Base-by-base conservation (phyloP, 2,329 filamentous ascomycete species). In the Fusarium sororula region DNA sequence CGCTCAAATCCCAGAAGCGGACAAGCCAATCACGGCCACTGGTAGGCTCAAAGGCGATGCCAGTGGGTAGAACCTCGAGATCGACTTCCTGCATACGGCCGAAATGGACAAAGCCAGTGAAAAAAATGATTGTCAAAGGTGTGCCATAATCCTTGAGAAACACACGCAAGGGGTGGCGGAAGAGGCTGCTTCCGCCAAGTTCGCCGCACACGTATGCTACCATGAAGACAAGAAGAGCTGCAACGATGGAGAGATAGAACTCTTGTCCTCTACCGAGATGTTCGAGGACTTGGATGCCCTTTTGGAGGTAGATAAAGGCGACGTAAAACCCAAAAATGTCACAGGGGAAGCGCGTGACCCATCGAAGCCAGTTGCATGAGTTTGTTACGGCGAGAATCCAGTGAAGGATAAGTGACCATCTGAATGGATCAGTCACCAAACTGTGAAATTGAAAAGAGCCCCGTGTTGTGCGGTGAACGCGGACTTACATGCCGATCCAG, bases 271-370 rank as follows among this genome's bases (percentile, higher is more conserved):
- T 79, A 82, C 93, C 95, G 78, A 97, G 92, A 18, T 92, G 88
- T 48, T 91, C 92, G 26, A 97, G 88, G 20, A 97, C 93, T 82
- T 97, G 94, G 70, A 97, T 92, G 22, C 94, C 94, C 83, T 97
- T 97, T 79, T 97, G 94, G 26, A 97, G 87, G 80, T 97, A 97
- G 82, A 97, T 96, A 80, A 93, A 95, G 64, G 94, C 94, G 54
- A 97, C 94, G 80, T 97, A 97, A 84, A 97, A 97, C 57, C 94
- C 95, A 75, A 98, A 97, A 78, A 96, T 96, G 81, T 98, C 95
- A 83, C 95, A 97, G 30, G 94, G 94, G 80, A 98, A 98, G 20
- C 94, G 89, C 2, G 95, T 98, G 28, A 98, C 94, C 82, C 95
- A 97, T 79, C 91, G 92, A n/a, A 98, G 86, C 78, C 89, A 93